Conservation (phyloP, 495 filamentous ascomycete species). For the Neurospora sp. region DNA sequence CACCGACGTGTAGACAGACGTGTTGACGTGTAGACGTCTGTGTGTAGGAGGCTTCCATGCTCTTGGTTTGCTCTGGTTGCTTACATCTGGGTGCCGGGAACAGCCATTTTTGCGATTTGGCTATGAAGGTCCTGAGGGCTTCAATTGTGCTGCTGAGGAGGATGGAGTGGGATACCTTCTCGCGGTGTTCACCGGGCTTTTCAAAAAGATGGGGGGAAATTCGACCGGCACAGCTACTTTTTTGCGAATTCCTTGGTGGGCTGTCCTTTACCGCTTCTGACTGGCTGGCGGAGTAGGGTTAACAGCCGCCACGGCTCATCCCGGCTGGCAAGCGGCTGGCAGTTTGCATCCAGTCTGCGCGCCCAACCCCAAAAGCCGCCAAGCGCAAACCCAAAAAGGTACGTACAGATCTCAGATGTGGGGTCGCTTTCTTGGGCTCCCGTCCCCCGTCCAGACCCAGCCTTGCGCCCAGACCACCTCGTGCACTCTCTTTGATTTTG, state of each 20-base stretch:
- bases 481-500: not conserved
- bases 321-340: not conserved
- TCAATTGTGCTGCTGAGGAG: conserved; percentile 16
- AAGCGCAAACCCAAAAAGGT: not conserved
- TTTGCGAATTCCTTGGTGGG: conserved; percentile 29
- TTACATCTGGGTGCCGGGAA: conserved; percentile 46
- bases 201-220: conserved; percentile 20
- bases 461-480: not conserved
- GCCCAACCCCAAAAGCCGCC: not conserved
- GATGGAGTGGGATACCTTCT: conserved; percentile 19
- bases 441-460: not conserved
- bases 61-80: conserved; percentile 13
- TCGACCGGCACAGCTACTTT: conserved; percentile 22
- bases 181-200: conserved; percentile 21
- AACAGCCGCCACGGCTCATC: conserved; percentile 6
- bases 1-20: not conserved
- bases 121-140: conserved; percentile 15
- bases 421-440: not conserved
- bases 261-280: conserved; percentile 11
- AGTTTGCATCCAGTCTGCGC: not conserved
- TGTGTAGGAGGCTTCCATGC: not conserved
- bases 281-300: conserved; percentile 24
- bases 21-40: not conserved
- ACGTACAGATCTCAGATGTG: not conserved
- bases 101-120: conserved; percentile 39